Evolutionary conservation across 75 land plant genomes (phyloP), one percentile per base, ranked within the genome.

Genomic region (Picea sitchensis): DNA sequence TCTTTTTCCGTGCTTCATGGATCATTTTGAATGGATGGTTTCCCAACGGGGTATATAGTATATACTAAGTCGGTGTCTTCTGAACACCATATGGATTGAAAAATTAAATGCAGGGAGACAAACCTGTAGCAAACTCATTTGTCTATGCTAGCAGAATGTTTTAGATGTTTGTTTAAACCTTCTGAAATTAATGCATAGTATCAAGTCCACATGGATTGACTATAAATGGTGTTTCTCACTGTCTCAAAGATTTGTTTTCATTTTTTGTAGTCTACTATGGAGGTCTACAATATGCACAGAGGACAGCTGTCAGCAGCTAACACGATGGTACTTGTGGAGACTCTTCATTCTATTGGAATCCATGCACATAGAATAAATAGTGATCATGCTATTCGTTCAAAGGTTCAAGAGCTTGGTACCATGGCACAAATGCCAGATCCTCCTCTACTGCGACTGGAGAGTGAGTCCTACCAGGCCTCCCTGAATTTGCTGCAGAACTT

Each of bases 391-490:
- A 78, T 95, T 4, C 89, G 98, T 14, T 69, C 90, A 62, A 94
- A 88, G 89, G 88, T 98, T 15, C 96, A 92, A 80, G 94, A 93
- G 60, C 80, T 95, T 15, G 79, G 87, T 32, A 79, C 90, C 14
- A 75, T 88, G 58, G 87, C 93, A 31, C 95, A 96, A 79, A 90
- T 98, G 96, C 91, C 95, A 72, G 98, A 98, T 80, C 99, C 99
- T 14, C 99, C 99, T 41, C 67, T 98, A 58, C 80, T 98, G 14
- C 93, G 99, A 31, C 87, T 98, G 14, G 99, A 98, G 73, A 98
- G 91, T 71, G 99, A 98, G 74, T 87, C 99, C 7, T 98, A 92
- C 83, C 99, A 98, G 79, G 84, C 89, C 60, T 95, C 95, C 81
- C 95, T 98, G 32, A 87, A 87, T 20, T 78, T 98, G 69, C 72